phyloP scores from a whole-genome alignment of 441 rosid species.

The Rhodomyrtus psidioides region DNA sequence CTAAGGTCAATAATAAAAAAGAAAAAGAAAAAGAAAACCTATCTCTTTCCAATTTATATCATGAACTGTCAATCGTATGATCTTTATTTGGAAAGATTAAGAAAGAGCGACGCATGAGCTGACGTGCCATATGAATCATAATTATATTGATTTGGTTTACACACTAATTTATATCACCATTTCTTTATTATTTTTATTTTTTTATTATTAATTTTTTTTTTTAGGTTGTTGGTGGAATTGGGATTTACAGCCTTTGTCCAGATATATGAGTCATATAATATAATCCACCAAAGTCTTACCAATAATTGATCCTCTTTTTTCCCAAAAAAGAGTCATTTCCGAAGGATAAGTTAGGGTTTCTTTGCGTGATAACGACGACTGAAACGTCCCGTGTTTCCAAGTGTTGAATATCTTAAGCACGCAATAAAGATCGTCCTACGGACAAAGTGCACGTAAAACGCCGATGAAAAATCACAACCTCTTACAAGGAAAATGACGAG shows the following conservation, averaged over 20 bases:
- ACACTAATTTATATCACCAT: too few species aligned
- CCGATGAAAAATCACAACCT: background rate
- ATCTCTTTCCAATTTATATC: background rate
- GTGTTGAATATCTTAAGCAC: background rate
- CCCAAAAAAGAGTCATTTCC: background rate
- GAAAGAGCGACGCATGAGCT: too few species aligned
- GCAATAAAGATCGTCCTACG: too few species aligned
- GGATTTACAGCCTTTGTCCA: background rate
- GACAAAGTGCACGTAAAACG: background rate
- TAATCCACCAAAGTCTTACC: background rate
- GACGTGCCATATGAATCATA: too few species aligned
- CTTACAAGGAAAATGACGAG: background rate
- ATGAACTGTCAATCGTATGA: too few species aligned
- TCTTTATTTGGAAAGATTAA: too few species aligned
- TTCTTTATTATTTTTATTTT: too few species aligned
- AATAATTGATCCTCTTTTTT: background rate
- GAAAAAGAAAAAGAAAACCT: background rate
- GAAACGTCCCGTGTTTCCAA: background rate
- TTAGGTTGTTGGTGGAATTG: background rate
- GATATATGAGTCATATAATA: background rate
- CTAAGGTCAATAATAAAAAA: background rate
- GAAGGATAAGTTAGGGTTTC: background rate
- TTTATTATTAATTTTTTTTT: accelerated
- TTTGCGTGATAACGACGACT: background rate
- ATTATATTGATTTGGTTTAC: too few species aligned